Conservation (phyloP, 345 rosid genomes). For the Melaleuca quinquenervia region DNA sequence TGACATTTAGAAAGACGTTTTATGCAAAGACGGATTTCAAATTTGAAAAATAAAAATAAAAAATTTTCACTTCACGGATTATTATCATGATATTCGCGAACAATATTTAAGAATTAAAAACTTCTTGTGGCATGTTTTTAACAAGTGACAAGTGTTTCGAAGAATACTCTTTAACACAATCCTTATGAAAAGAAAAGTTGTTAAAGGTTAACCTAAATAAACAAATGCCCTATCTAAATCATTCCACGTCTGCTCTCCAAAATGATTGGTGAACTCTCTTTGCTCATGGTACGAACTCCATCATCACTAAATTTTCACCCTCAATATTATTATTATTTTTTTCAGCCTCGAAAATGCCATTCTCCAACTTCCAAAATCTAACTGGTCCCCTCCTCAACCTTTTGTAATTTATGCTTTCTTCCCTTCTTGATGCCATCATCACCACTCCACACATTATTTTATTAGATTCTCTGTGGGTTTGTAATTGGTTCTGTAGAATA, state of each 20-base stretch:
- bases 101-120: not conserved
- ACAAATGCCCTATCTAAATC: not conserved
- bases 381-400: not conserved
- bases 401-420: not conserved
- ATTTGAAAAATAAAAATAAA: not conserved
- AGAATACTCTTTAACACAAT: no score
- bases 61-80: not conserved
- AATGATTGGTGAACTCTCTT: not conserved
- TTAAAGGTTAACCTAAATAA: not conserved
- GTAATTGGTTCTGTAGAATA: not conserved
- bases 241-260: not conserved
- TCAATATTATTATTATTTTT: not conserved
- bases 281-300: not conserved
- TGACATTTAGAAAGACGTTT: not conserved
- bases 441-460: not conserved
- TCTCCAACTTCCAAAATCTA: not conserved
- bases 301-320: not conserved
- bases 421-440: not conserved
- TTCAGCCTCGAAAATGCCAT: not conserved
- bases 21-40: not conserved
- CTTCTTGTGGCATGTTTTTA: not conserved
- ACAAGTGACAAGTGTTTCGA: not conserved
- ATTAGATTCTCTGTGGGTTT: not conserved
- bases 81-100: not conserved
- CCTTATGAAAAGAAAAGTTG: not conserved